Percentiles rank a stretch among this genome's conserved stretches.
Evolutionary conservation across 495 filamentous ascomycete genomes (phyloP).

Genomic region (Daldinia loculata): DNA sequence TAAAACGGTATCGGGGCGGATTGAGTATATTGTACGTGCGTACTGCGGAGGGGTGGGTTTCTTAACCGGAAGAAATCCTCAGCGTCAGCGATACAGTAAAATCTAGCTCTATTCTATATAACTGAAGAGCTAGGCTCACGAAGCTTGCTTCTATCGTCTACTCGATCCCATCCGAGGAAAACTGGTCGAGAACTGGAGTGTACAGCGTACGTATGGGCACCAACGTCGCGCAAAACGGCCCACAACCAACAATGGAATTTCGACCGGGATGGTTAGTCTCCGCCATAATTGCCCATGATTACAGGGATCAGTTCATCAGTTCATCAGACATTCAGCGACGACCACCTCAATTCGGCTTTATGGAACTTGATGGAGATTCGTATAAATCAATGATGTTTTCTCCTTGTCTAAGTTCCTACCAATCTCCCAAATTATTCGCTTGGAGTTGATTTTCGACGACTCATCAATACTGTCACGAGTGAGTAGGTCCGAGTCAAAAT

Average conservation of each 20-base stretch:
- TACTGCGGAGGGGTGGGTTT: slow-evolving; percentile 15
- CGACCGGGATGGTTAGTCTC: slow-evolving; percentile 31
- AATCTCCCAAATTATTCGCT: not conserved
- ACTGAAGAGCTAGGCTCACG: not conserved
- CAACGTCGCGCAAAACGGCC: slow-evolving; percentile 38
- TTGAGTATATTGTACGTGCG: slow-evolving; percentile 24
- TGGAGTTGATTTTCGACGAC: slow-evolving; percentile 8
- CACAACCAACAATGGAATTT: slow-evolving; percentile 31
- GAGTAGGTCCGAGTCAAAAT: slow-evolving; percentile 11
- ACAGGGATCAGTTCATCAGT: slow-evolving; percentile 16
- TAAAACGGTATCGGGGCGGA: slow-evolving; percentile 43
- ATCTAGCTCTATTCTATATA: not conserved
- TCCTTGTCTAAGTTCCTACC: not conserved
- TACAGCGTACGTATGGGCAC: slow-evolving; percentile 26
- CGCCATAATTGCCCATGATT: slow-evolving; percentile 21
- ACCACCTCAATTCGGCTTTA: slow-evolving; percentile 14
- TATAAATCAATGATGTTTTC: not conserved
- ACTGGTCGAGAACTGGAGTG: slow-evolving; percentile 5
- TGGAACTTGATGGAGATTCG: slow-evolving; percentile 10
- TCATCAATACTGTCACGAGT: not conserved
- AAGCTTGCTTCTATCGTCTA: slow-evolving; percentile 9
- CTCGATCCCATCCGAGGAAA: not conserved
- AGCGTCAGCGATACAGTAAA: slow-evolving; percentile 1
- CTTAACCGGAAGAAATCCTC: slow-evolving; percentile 10
- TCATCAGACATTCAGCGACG: slow-evolving; percentile 22